A percentile compares a stretch with the other conserved stretches of the same genome.
phyloP scores from a whole-genome alignment of 495 filamentous ascomycete species.

The Extremus antarcticus region DNA sequence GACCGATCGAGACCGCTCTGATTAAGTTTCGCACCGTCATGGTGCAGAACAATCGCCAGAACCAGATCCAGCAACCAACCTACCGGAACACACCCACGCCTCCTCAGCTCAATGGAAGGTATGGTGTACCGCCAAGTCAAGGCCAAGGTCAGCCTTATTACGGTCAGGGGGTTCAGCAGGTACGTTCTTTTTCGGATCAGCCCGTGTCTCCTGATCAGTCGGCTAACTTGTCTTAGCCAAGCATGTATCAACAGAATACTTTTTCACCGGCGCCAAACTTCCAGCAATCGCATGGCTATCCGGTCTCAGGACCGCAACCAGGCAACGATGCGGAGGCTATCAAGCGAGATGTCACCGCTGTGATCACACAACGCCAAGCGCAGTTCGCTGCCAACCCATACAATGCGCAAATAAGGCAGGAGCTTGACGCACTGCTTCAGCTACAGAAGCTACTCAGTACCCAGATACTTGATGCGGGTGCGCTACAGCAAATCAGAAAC shows the following conservation, averaged over 20 bases:
- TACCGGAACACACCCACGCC: conserved; percentile 63
- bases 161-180: conserved; percentile 5
- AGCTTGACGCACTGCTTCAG: conserved; percentile 75
- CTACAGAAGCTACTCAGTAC: conserved; percentile 65
- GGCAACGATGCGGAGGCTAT: conserved; percentile 53
- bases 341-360: conserved; percentile 65
- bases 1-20: conserved; percentile 84
- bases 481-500: conserved; percentile 67
- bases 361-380: conserved; percentile 58
- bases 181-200: not conserved
- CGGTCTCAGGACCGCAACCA: conserved; percentile 9
- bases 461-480: conserved; percentile 66
- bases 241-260: conserved; percentile 1
- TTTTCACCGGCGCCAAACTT: conserved; percentile 20
- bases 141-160: conserved; percentile 7
- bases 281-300: conserved; percentile 10
- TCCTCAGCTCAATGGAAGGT: conserved; percentile 39
- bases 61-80: conserved; percentile 39
- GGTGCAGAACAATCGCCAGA: conserved; percentile 58
- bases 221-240: conserved; percentile 3
- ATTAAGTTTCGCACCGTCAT: conserved; percentile 75
- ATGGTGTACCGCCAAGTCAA: conserved; percentile 30
- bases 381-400: conserved; percentile 62
- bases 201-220: not conserved
- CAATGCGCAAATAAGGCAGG: conserved; percentile 62